These are phyloP conservation scores for Paramecium bursaria DNA, from an alignment of 73 alveolate species.

Conservation along the genomic window DNA sequence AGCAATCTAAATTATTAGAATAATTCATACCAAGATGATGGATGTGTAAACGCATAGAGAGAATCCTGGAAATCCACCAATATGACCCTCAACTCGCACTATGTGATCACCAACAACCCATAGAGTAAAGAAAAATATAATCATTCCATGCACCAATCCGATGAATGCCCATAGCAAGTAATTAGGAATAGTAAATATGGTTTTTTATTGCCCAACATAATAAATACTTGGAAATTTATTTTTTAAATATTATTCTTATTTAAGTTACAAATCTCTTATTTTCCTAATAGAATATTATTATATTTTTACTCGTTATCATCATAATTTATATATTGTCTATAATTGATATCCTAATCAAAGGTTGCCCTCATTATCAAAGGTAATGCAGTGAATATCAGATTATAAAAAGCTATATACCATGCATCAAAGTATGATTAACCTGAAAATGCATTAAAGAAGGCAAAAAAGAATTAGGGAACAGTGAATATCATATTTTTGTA, in stretches of 20 bases:
- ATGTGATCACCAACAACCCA: slow-evolving; percentile 48
- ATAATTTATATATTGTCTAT: slow-evolving; percentile 14
- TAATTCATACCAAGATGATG: slow-evolving; percentile 24
- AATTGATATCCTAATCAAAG: slow-evolving; percentile 63
- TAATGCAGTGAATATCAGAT: slow-evolving; percentile 89
- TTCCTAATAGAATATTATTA: background rate
- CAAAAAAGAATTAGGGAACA: slow-evolving; percentile 86
- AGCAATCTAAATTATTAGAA: background rate
- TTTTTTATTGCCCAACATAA: slow-evolving; percentile 61
- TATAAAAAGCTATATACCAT: slow-evolving; percentile 94
- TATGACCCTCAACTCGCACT: slow-evolving; percentile 2
- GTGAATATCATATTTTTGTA: slow-evolving; percentile 95
- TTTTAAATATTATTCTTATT: slow-evolving; percentile 50
- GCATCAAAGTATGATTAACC: slow-evolving; percentile 96
- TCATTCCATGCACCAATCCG: slow-evolving; percentile 57
- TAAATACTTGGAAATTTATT: slow-evolving; percentile 56
- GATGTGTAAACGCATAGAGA: slow-evolving; percentile 56
- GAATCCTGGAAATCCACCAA: slow-evolving; percentile 41
- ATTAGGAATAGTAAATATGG: slow-evolving; percentile 46
- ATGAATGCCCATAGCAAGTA: slow-evolving; percentile 59
- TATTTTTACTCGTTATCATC: background rate
- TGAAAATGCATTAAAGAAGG: slow-evolving; percentile 89
- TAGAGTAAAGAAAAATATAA: slow-evolving; percentile 31
- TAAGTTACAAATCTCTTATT: slow-evolving; percentile 7
- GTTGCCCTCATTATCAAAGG: slow-evolving; percentile 58